Conservation (phyloP, 768 basidiomycete species). For the Tulasnella sp. region DNA sequence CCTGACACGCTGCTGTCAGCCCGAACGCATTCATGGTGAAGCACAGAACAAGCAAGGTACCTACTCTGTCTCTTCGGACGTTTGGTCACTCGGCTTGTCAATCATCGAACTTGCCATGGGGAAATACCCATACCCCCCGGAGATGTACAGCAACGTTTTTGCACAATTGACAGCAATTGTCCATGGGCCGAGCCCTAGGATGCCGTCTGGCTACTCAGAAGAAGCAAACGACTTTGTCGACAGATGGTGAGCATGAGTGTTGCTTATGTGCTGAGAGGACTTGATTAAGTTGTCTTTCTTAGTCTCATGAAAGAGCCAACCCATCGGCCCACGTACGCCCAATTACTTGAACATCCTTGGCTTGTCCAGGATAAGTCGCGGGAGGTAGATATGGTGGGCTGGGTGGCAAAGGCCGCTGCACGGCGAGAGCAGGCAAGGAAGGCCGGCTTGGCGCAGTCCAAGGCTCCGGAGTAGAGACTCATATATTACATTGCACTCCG, state of each 20-base stretch:
- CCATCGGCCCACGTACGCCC: conserved; percentile 73
- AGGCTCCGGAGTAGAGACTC: background rate
- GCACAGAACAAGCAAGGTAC: conserved; percentile 79
- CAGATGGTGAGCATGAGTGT: conserved; percentile 48
- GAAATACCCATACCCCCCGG: conserved; percentile 93
- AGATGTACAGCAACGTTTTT: conserved; percentile 95
- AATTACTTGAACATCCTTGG: conserved; percentile 81
- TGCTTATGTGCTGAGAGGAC: background rate
- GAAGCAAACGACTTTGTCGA: conserved; percentile 79
- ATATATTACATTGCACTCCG: background rate
- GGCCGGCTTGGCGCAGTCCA: conserved; percentile 1
- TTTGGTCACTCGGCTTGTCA: conserved; percentile 94
- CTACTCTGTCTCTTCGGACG: conserved; percentile 94
- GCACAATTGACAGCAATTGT: conserved; percentile 97
- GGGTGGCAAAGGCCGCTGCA: conserved; percentile 56
- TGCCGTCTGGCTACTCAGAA: conserved; percentile 68
- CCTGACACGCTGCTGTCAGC: conserved; percentile 46
- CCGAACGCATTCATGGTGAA: conserved; percentile 94
- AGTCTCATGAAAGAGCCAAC: conserved; percentile 72
- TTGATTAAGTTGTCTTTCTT: background rate
- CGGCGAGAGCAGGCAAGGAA: conserved; percentile 31
- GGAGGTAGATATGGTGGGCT: conserved; percentile 78
- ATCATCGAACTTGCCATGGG: conserved; percentile 89
- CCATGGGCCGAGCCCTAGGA: conserved; percentile 82
- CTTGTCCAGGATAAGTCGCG: conserved; percentile 55